Evolutionary conservation across 176 grass and related monocot species (phyloP).

Genomic region (Alloteropsis semialata): DNA sequence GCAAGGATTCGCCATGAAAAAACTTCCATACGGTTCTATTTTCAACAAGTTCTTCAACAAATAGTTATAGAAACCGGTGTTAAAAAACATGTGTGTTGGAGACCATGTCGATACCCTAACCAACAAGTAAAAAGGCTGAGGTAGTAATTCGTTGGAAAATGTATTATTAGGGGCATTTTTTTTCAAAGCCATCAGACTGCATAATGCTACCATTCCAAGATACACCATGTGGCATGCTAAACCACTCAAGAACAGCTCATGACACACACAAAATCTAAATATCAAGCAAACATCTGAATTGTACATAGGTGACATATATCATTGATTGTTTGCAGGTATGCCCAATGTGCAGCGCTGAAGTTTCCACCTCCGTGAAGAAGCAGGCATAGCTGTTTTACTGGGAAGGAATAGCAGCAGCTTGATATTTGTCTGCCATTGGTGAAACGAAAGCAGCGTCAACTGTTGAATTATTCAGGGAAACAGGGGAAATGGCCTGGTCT

Average conservation of each 20-base stretch:
- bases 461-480: not conserved
- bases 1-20: not conserved
- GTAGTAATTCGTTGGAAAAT: not conserved
- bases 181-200: not conserved
- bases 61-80: not conserved
- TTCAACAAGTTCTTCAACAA: not conserved
- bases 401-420: not conserved
- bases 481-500: not conserved
- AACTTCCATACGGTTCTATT: not conserved
- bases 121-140: not conserved
- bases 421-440: conserved; percentile 1
- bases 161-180: not conserved
- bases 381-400: not conserved
- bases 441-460: conserved; percentile 8
- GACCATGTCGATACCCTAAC: not conserved
- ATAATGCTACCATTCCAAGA: not conserved
- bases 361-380: conserved; percentile 47
- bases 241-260: not conserved
- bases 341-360: conserved; percentile 76
- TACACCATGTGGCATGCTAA: not conserved
- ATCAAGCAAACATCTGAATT: not conserved
- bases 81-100: not conserved
- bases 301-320: not conserved
- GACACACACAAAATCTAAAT: not conserved
- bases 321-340: conserved; percentile 50